Conservation (phyloP, 352 stramenopile species). For the Phytophthora fragariae region DNA sequence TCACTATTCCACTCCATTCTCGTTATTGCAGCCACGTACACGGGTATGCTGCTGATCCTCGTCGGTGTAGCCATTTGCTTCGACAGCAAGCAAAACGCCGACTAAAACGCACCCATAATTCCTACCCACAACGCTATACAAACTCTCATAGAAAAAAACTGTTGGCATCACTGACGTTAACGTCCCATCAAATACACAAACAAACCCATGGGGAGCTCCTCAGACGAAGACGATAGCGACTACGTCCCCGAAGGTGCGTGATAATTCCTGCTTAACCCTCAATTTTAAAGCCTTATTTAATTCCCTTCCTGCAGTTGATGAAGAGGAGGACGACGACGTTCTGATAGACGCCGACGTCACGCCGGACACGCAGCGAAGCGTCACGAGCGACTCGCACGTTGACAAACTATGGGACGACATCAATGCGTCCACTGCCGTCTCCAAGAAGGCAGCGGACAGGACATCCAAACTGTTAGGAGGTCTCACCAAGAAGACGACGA, state of each 20-base stretch:
- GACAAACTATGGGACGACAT: constrained; percentile 72
- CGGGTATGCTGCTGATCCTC: constrained; percentile 68
- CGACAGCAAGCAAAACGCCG: constrained; percentile 47
- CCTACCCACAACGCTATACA: constrained; percentile 8
- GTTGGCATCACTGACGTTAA: constrained; percentile 5
- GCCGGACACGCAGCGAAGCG: constrained; percentile 23
- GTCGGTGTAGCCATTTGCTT: constrained; percentile 74
- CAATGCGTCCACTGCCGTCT: constrained; percentile 68
- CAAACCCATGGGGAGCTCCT: constrained; percentile 59
- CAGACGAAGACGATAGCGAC: constrained; percentile 71
- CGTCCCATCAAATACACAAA: neutral
- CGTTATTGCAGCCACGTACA: constrained; percentile 56
- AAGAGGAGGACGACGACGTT: constrained; percentile 19
- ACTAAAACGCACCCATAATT: neutral
- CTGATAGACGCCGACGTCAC: neutral
- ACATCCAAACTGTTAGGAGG: constrained; percentile 50
- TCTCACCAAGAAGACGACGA: constrained; percentile 47
- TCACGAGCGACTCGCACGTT: constrained; percentile 45
- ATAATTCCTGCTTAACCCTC: neutral
- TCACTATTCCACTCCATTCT: constrained; percentile 1
- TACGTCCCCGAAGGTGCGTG: constrained; percentile 68
- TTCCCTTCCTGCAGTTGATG: constrained; percentile 6
- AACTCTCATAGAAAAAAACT: constrained; percentile 22
- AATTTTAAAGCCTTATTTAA: neutral
- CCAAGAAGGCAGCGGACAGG: constrained; percentile 49